Conservation (phyloP, 2,329 filamentous ascomycete genomes). For the Pyricularia pennisetigena region DNA sequence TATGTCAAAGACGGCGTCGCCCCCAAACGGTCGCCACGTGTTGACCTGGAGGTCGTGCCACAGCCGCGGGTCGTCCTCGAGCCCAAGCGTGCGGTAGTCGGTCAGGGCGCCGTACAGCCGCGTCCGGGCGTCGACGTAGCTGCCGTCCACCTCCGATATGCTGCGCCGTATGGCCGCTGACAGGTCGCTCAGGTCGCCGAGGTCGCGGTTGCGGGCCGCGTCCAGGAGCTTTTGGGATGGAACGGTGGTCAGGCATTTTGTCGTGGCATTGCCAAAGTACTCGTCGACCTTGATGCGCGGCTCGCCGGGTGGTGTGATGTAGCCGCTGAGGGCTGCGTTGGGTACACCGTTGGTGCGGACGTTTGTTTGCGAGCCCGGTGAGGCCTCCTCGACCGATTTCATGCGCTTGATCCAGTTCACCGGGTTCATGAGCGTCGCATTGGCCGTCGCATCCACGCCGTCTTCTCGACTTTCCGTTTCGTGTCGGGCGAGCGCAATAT, state of each 20-base stretch:
- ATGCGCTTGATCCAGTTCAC: conserved; percentile 28
- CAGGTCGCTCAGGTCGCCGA: conserved; percentile 7
- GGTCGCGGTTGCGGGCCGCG: conserved; percentile 16
- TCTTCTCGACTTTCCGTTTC: background rate
- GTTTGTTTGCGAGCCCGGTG: background rate
- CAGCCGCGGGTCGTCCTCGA: conserved; percentile 29
- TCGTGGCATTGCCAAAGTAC: conserved; percentile 32
- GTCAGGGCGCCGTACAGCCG: conserved; percentile 24
- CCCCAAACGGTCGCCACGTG: conserved; percentile 33
- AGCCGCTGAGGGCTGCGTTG: conserved; percentile 9
- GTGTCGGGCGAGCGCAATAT: conserved; percentile 24
- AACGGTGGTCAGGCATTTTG: conserved; percentile 24
- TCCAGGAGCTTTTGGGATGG: conserved; percentile 13
- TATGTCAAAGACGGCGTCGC: conserved; percentile 26
- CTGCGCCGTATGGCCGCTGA: conserved; percentile 10
- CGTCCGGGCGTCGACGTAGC: conserved; percentile 26
- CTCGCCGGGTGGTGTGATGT: conserved; percentile 11
- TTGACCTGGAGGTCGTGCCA: conserved; percentile 31
- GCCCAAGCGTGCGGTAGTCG: conserved; percentile 29
- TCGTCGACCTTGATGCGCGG: conserved; percentile 14
- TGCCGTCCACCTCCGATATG: conserved; percentile 28
- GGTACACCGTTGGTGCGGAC: background rate
- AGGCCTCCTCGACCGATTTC: background rate
- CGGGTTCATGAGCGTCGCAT: conserved; percentile 24
- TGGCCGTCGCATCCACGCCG: background rate